A percentile compares a stretch with the other conserved stretches of the same genome.
These are phyloP conservation scores for Fusarium sp. DNA, from an alignment of 2,329 filamentous ascomycete genomes.

Conservation along the genomic window DNA sequence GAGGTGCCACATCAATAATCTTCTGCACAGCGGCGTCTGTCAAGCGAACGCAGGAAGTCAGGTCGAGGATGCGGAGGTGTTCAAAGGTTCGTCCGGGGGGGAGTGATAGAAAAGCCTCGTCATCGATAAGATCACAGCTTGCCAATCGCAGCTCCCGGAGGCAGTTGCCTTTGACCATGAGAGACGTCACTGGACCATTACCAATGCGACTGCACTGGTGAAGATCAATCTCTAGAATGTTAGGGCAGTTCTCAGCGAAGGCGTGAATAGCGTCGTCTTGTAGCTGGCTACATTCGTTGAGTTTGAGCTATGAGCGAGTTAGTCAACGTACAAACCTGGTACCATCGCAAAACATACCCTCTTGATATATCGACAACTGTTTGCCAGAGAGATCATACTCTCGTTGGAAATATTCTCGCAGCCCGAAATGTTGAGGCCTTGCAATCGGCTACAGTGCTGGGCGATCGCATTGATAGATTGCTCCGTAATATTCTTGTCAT, in stretches of 20 bases:
- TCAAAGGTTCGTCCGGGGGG: conserved; percentile 81
- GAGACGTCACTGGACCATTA: conserved; percentile 85
- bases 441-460: conserved; percentile 84
- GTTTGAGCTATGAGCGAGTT: conserved; percentile 77
- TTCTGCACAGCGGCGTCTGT: conserved; percentile 90
- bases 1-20: conserved; percentile 88
- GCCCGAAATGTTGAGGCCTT: conserved; percentile 92
- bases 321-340: conserved; percentile 8
- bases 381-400: conserved; percentile 84
- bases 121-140: conserved; percentile 87
- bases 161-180: conserved; percentile 83
- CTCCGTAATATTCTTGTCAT: conserved; percentile 87
- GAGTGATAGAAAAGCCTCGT: conserved; percentile 88
- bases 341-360: conserved; percentile 69
- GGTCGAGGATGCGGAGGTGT: conserved; percentile 90
- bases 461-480: conserved; percentile 84
- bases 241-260: conserved; percentile 89
- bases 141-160: conserved; percentile 92
- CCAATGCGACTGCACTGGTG: conserved; percentile 87
- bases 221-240: conserved; percentile 96
- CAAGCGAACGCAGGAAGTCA: conserved; percentile 88
- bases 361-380: conserved; percentile 89
- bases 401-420: conserved; percentile 90
- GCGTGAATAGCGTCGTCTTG: conserved; percentile 86
- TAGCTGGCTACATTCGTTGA: conserved; percentile 91